Evolutionary conservation across 306 rosid species (phyloP), one percentile per base, ranked within the genome.

Genomic region (Prunus fruticosa): DNA sequence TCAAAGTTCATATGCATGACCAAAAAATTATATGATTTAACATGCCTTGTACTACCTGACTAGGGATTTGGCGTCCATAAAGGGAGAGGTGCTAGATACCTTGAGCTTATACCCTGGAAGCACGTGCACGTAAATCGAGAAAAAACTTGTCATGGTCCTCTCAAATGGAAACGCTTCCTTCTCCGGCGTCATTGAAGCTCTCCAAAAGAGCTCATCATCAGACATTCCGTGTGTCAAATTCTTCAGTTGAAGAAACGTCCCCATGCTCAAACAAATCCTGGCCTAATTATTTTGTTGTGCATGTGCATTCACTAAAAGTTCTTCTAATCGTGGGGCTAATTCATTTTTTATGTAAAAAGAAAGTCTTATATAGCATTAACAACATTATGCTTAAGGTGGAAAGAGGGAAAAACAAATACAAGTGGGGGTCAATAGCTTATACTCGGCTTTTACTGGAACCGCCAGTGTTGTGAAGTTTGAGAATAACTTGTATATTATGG

Each of bases 171-270:
- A 85, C 3, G 50, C 79, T 22, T 34, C 43, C 80, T 77, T 87
- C 11, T 41, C 80, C 7, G 96, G 87, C 64, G 83, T 82, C 88
- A 92, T 82, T 43, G 98, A 95, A 79, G 97, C 96, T 69, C 91
- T 90, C 98, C 97, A 95, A 32, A 95, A 84, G 27, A 95, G 97
- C 80, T 89, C 90, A 4, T 85, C 76, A 27, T 92, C 97, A 0
- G 89, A 71, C 77, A 95, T 51, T 3, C 64, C 32, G 61, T 92
- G 98, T 1, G 72, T 74, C 80, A 94, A 72, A 45, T 80, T 89
- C 25, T 52, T 46, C 1, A 92, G 96, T 70, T 82, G 75, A 11
- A 90, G 47, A 81, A 86, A 85, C 7, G 61, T 11, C n/a, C n/a
- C n/a, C 74, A 87, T 69, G 61, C 85, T 80, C 53, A 69, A 50